Percentiles rank a stretch among this genome's conserved stretches.
phyloP scores from a whole-genome alignment of 2,329 filamentous ascomycete genomes.

The Dichotomopilus funicola region DNA sequence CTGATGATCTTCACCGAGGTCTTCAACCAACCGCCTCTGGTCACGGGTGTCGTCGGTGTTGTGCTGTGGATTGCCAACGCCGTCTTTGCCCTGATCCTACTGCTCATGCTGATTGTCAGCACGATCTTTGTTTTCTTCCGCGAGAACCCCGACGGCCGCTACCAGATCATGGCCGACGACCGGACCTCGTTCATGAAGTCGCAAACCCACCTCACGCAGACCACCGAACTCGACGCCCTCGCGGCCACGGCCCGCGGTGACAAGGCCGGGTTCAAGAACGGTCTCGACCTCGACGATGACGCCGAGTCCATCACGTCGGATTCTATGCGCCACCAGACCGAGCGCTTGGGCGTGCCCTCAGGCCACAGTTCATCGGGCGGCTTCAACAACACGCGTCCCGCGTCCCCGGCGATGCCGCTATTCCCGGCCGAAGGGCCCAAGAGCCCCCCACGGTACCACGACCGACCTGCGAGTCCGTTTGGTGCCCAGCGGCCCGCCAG shows the following conservation, averaged over 20 bases:
- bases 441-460: conserved; percentile 25
- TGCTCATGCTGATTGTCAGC: conserved; percentile 74
- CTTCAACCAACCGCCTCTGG: conserved; percentile 75
- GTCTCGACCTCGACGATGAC: conserved; percentile 65
- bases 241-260: conserved; percentile 85
- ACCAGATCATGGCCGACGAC: conserved; percentile 95
- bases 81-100: conserved; percentile 70
- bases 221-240: conserved; percentile 83
- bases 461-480: conserved; percentile 18
- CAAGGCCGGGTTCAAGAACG: conserved; percentile 52
- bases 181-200: conserved; percentile 97
- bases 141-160: conserved; percentile 90
- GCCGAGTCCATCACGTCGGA: conserved; percentile 60
- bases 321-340: conserved; percentile 42
- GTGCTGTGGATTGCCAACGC: conserved; percentile 86
- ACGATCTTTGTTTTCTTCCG: conserved; percentile 63
- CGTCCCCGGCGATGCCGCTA: conserved; percentile 45
- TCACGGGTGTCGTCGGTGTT: conserved; percentile 82
- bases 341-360: conserved; percentile 22
- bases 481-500: conserved; percentile 3
- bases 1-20: conserved; percentile 81
- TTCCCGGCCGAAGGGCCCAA: conserved; percentile 38
- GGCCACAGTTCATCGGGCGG: conserved; percentile 14
- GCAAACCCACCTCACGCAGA: conserved; percentile 67
- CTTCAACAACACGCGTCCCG: conserved; percentile 36